Conservation (phyloP, 2,329 filamentous ascomycete genomes). For the Exophiala dermatitidis region DNA sequence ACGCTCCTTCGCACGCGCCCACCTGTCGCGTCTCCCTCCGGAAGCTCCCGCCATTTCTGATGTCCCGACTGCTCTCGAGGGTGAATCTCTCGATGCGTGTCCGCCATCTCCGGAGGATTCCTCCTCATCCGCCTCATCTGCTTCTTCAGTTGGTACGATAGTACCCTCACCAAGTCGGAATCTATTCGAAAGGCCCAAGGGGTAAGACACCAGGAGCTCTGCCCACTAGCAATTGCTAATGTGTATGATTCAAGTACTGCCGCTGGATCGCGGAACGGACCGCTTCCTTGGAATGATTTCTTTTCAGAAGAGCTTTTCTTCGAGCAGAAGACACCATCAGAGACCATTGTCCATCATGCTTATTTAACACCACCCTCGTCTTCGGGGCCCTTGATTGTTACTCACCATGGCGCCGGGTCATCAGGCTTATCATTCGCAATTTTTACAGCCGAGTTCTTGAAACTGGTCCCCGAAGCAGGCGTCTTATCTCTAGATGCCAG, state of each 20-base stretch:
- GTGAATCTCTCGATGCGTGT: conserved; percentile 29
- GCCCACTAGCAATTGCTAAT: conserved; percentile 4
- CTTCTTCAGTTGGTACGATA: conserved; percentile 87
- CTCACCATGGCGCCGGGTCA: conserved; percentile 90
- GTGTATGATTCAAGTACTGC: conserved; percentile 5
- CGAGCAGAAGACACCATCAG: conserved; percentile 31
- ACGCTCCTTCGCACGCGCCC: conserved; percentile 69
- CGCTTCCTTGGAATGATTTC: conserved; percentile 79
- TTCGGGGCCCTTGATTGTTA: conserved; percentile 75
- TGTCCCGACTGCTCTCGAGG: conserved; percentile 34
- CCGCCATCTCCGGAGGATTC: conserved; percentile 49
- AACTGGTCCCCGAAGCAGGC: conserved; percentile 69
- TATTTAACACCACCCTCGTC: conserved; percentile 72
- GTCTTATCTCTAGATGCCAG: conserved; percentile 80
- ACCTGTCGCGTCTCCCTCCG: conserved; percentile 57
- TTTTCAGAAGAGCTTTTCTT: conserved; percentile 84
- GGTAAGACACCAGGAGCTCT: conserved; percentile 54
- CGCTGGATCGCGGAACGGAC: conserved; percentile 45
- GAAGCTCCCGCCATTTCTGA: conserved; percentile 45
- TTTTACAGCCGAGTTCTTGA: conserved; percentile 68
- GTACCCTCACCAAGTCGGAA: conserved; percentile 68
- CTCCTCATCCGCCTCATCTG: conserved; percentile 80
- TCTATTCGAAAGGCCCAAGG: conserved; percentile 63
- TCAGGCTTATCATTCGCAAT: conserved; percentile 88
- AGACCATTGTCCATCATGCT: conserved; percentile 64